Evolutionary conservation across 768 basidiomycete genomes (phyloP).

Genomic region (Lactifluus volemus): DNA sequence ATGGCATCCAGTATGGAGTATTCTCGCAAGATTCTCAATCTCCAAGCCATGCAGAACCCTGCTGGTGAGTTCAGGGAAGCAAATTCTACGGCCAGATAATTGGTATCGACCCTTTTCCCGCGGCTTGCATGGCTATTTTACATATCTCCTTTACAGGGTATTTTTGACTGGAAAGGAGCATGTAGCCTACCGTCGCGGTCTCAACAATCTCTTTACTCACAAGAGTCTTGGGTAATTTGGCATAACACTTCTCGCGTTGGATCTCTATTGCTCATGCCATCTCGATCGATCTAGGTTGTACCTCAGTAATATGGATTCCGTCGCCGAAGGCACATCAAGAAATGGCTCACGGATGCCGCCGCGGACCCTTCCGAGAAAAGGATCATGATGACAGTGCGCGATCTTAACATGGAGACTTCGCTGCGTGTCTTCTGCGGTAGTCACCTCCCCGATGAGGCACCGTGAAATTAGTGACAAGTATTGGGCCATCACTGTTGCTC

Average conservation of each 20-base stretch:
- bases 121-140: not conserved
- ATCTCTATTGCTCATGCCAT: not conserved
- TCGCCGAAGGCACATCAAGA: slow-evolving; percentile 67
- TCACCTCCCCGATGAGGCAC: slow-evolving; percentile 76
- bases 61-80: slow-evolving; percentile 87
- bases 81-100: slow-evolving; percentile 76
- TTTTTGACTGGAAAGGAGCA: slow-evolving; percentile 92
- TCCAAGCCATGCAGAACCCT: slow-evolving; percentile 86
- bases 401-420: slow-evolving; percentile 96
- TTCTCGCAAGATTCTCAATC: slow-evolving; percentile 93
- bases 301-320: slow-evolving; percentile 70
- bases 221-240: slow-evolving; percentile 73
- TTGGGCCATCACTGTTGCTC: slow-evolving; percentile 90
- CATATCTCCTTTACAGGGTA: slow-evolving; percentile 51
- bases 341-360: slow-evolving; percentile 59
- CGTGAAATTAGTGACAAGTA: slow-evolving; percentile 86
- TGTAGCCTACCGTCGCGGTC: slow-evolving; percentile 84
- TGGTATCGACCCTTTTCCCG: slow-evolving; percentile 42
- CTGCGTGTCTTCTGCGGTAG: slow-evolving; percentile 91
- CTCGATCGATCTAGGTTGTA: slow-evolving; percentile 53
- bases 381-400: slow-evolving; percentile 88
- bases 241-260: not conserved
- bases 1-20: slow-evolving; percentile 94
- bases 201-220: slow-evolving; percentile 90
- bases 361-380: slow-evolving; percentile 41